These are phyloP conservation scores for Filobasidium wieringae DNA, from an alignment of 768 basidiomycete species.

Conservation along the genomic window DNA sequence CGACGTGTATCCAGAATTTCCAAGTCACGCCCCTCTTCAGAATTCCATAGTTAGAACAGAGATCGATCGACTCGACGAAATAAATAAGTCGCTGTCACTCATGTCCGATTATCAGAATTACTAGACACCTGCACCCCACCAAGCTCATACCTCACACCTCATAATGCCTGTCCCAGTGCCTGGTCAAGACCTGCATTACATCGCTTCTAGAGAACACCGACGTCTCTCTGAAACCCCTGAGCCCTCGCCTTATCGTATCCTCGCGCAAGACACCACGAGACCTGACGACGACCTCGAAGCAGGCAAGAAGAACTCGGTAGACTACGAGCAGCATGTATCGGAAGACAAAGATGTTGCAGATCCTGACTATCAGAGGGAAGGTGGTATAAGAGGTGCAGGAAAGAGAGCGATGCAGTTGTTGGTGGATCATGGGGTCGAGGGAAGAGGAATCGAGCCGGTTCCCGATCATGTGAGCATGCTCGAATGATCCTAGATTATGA, in stretches of 20 bases:
- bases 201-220: constrained; percentile 1
- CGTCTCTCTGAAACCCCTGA: constrained; percentile 4
- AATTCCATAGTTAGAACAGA: too few relatives aligned
- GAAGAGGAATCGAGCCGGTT: constrained; percentile 29
- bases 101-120: too few relatives aligned
- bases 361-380: not conserved
- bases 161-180: constrained; percentile 13
- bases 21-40: too few relatives aligned
- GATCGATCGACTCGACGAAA: too few relatives aligned
- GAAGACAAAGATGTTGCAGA: not conserved
- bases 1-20: too few relatives aligned
- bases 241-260: not conserved
- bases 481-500: not conserved
- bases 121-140: too few relatives aligned
- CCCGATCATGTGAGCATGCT: constrained; percentile 26
- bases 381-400: constrained; percentile 14
- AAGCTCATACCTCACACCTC: too few relatives aligned
- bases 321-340: not conserved
- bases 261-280: not conserved
- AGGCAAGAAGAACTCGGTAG: not conserved
- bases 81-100: too few relatives aligned
- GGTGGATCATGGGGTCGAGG: constrained; percentile 30
- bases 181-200: not conserved
- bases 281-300: not conserved
- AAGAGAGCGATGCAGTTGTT: constrained; percentile 20